Evolutionary conservation across 73 alveolate species (phyloP).

Genomic region (Paramecium caudatum): DNA sequence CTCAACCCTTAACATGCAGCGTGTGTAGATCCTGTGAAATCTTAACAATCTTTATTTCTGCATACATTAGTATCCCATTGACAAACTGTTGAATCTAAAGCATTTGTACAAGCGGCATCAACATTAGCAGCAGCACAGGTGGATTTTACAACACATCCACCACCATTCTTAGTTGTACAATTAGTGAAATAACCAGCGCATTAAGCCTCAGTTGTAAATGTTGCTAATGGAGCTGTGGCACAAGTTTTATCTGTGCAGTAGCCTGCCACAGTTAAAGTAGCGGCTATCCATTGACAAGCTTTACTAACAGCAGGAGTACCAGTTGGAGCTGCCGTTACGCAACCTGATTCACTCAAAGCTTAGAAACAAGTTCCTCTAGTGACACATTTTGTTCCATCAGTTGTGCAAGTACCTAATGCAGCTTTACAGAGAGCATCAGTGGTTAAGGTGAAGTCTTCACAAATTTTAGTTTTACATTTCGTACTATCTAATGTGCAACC

Average conservation of each 20-base stretch:
- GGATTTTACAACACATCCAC: constrained; percentile 53
- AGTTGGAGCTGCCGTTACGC: background rate
- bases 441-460: constrained; percentile 33
- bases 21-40: background rate
- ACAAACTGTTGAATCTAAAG: background rate
- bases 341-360: constrained; percentile 27
- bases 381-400: constrained; percentile 50
- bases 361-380: constrained; percentile 62
- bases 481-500: background rate
- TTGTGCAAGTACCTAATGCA: constrained; percentile 10
- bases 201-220: background rate
- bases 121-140: constrained; percentile 13
- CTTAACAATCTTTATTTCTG: background rate
- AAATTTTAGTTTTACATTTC: background rate
- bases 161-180: constrained; percentile 56
- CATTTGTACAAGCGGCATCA: constrained; percentile 53
- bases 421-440: background rate
- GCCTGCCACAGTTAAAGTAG: background rate
- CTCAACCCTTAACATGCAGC: background rate
- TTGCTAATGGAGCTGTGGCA: constrained; percentile 37
- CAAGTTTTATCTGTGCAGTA: constrained; percentile 14
- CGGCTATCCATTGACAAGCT: background rate
- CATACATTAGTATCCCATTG: constrained; percentile 15
- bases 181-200: constrained; percentile 21
- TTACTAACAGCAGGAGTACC: too few species aligned